These are phyloP conservation scores for Picea sitchensis DNA, from an alignment of 75 land plant genomes.

Conservation along the genomic window DNA sequence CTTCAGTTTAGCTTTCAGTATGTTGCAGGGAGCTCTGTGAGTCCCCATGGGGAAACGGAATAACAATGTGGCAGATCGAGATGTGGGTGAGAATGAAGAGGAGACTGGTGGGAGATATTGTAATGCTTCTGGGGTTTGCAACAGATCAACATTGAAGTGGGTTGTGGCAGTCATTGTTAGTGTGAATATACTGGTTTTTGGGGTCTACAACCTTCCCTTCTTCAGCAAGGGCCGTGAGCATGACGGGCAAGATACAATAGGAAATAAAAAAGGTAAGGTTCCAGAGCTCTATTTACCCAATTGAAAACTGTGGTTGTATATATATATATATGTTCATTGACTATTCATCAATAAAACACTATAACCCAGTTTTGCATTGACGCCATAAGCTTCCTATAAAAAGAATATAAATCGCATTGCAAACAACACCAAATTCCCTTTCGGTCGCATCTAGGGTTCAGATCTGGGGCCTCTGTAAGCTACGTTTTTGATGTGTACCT, in stretches of 20 bases:
- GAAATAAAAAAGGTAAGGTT: not conserved
- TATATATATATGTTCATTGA: not conserved
- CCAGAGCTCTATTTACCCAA: not conserved
- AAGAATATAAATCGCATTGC: not conserved
- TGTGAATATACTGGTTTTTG: constrained; percentile 4
- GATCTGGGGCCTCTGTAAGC: not conserved
- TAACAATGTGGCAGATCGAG: not conserved
- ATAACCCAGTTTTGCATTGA: not conserved
- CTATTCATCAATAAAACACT: not conserved
- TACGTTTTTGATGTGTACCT: too few relatives aligned
- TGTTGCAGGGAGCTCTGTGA: not conserved
- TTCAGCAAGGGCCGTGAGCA: not conserved
- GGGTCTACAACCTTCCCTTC: constrained; percentile 1
- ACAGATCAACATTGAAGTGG: not conserved
- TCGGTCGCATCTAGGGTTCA: not conserved
- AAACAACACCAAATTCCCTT: not conserved
- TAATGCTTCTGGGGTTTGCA: constrained; percentile 7
- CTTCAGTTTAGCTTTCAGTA: not conserved
- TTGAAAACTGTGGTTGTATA: not conserved
- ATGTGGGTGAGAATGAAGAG: not conserved
- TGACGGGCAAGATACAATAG: too few relatives aligned
- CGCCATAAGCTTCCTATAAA: not conserved
- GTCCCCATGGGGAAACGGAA: constrained; percentile 1
- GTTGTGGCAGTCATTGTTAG: constrained; percentile 1
- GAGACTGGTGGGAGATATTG: not conserved